Conservation (phyloP, 768 basidiomycete genomes). For the Candolleomyces eurysporus region DNA sequence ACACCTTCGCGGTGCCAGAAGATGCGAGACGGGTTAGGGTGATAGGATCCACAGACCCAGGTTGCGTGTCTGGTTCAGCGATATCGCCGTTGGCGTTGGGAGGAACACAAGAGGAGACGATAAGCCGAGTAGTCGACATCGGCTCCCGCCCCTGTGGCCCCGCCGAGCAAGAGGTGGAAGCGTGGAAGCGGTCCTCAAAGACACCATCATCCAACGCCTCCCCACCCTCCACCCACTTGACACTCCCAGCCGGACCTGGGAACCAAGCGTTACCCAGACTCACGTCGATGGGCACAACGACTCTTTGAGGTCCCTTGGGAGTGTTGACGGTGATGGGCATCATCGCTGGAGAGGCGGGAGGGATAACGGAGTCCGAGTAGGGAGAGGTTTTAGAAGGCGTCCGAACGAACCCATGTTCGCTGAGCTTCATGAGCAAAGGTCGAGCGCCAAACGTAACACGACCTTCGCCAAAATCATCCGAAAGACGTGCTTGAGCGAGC, state of each 20-base stretch:
- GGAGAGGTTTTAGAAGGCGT: not conserved
- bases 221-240: conserved; percentile 5
- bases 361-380: not conserved
- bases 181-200: not conserved
- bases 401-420: conserved; percentile 12
- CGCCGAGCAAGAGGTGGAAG: not conserved
- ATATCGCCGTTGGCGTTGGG: not conserved
- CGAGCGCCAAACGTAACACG: conserved; percentile 2
- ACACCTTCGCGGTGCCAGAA: not conserved
- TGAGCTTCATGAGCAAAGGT: conserved; percentile 19
- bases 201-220: not conserved
- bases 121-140: not conserved
- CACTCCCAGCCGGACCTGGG: conserved; percentile 27
- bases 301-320: not conserved
- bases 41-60: too few relatives aligned
- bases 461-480: conserved; percentile 3
- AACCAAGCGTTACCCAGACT: conserved; percentile 36
- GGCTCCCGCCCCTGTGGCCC: not conserved
- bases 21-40: too few relatives aligned
- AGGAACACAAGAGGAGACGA: not conserved
- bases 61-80: too few relatives aligned
- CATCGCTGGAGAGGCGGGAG: not conserved
- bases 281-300: conserved; percentile 22
- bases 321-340: not conserved
- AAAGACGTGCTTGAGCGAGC: conserved; percentile 12